Percentiles rank a stretch among this genome's conserved stretches.
Evolutionary conservation across 768 basidiomycete genomes (phyloP).

Genomic region (Filobasidium wieringae): DNA sequence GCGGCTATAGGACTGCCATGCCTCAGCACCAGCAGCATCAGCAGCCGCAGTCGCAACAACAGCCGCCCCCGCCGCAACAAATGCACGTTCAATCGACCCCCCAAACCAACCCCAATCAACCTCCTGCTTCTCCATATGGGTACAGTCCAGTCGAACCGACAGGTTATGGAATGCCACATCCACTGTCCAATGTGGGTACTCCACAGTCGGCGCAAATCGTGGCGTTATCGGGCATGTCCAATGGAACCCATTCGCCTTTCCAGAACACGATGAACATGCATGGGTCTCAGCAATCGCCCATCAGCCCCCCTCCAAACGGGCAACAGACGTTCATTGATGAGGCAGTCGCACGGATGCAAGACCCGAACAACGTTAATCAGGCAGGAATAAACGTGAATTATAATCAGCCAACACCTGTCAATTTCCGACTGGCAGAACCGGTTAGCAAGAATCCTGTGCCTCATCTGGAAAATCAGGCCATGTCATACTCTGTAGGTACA

Average conservation of each 20-base stretch:
- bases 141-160: not conserved
- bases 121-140: not conserved
- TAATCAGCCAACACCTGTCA: not conserved
- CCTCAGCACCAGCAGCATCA: not conserved
- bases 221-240: not conserved
- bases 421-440: not conserved
- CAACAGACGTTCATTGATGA: not conserved
- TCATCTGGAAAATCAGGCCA: conserved; percentile 10
- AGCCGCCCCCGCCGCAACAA: not conserved
- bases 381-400: not conserved
- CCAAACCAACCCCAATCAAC: not conserved
- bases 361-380: not conserved
- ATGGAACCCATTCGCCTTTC: not conserved
- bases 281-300: not conserved
- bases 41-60: not conserved
- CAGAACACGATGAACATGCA: not conserved
- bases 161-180: not conserved
- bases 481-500: not conserved
- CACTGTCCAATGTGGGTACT: not conserved
- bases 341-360: not conserved
- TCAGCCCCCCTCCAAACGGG: not conserved
- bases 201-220: not conserved
- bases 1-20: conserved; percentile 18
- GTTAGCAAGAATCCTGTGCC: conserved; percentile 2
- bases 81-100: not conserved